Conservation (phyloP, 768 basidiomycete species). For the Leccinum sublutescens region DNA sequence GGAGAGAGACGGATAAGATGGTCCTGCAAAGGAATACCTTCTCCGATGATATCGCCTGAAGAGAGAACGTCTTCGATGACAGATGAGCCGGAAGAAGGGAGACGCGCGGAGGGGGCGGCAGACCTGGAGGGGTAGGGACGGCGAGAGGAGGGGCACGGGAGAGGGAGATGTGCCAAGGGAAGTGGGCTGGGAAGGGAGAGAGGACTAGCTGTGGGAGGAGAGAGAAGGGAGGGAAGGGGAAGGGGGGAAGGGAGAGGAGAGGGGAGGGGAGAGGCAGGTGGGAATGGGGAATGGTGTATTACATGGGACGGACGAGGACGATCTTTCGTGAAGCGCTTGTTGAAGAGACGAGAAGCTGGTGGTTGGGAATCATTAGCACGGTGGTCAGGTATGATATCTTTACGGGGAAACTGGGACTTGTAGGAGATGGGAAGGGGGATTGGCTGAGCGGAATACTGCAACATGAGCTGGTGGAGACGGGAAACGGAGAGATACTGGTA, state of each 20-base stretch:
- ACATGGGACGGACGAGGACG: slow-evolving; percentile 21
- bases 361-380: slow-evolving; percentile 28
- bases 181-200: slow-evolving; percentile 37
- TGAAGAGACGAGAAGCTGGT: slow-evolving; percentile 30
- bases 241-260: slow-evolving; percentile 30
- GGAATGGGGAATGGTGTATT: slow-evolving; percentile 13
- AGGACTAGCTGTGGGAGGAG: slow-evolving; percentile 28
- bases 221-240: slow-evolving; percentile 34
- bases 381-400: slow-evolving; percentile 32
- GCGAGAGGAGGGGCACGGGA: slow-evolving; percentile 34
- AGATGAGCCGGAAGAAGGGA: slow-evolving; percentile 30
- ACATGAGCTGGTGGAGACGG: slow-evolving; percentile 45
- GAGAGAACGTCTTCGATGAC: slow-evolving; percentile 52
- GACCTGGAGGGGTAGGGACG: slow-evolving; percentile 38
- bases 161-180: slow-evolving; percentile 31
- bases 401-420: slow-evolving; percentile 27
- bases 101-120: slow-evolving; percentile 24
- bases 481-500: slow-evolving; percentile 31
- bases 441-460: slow-evolving; percentile 49
- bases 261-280: slow-evolving; percentile 8
- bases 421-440: slow-evolving; percentile 34
- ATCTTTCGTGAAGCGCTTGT: slow-evolving; percentile 36
- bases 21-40: slow-evolving; percentile 64
- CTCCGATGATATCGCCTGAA: slow-evolving; percentile 72
- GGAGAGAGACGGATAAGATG: slow-evolving; percentile 61